Conservation (phyloP, 176 grass and related monocot species). For the Miscanthus lutarioriparius region DNA sequence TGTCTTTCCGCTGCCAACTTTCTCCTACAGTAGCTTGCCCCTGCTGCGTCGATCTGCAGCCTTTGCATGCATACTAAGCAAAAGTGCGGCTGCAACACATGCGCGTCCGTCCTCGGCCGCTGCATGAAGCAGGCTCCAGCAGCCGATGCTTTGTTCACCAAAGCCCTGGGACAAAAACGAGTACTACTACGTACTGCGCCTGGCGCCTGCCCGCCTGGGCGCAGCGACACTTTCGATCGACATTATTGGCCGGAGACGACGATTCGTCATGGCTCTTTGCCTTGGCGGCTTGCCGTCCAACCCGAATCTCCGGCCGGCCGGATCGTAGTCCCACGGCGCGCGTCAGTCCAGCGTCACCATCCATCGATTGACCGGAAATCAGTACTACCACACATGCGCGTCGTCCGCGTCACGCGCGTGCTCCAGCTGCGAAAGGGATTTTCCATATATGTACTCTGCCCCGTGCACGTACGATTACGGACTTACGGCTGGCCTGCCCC, state of each 20-base stretch:
- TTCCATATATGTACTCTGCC: not conserved
- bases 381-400: not conserved
- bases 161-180: slow-evolving; percentile 37
- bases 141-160: slow-evolving; percentile 37
- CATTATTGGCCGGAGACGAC: slow-evolving; percentile 17
- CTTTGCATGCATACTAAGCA: slow-evolving; percentile 37
- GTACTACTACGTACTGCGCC: not conserved
- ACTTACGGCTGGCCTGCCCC: not conserved
- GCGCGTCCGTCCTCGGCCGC: not conserved
- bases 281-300: slow-evolving; percentile 19
- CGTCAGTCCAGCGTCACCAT: not conserved
- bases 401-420: not conserved
- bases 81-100: not conserved
- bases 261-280: not conserved
- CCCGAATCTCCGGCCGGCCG: slow-evolving; percentile 15
- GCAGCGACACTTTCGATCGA: not conserved
- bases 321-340: not conserved
- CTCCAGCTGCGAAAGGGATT: not conserved
- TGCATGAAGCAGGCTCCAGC: not conserved
- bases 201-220: not conserved
- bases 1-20: slow-evolving; percentile 5
- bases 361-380: not conserved
- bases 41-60: slow-evolving; percentile 13
- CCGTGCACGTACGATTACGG: not conserved
- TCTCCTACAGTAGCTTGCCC: not conserved